Evolutionary conservation across 2,329 filamentous ascomycete genomes (phyloP), one percentile per base, ranked within the genome.

Genomic region (Dothidotthia symphoricarpi): DNA sequence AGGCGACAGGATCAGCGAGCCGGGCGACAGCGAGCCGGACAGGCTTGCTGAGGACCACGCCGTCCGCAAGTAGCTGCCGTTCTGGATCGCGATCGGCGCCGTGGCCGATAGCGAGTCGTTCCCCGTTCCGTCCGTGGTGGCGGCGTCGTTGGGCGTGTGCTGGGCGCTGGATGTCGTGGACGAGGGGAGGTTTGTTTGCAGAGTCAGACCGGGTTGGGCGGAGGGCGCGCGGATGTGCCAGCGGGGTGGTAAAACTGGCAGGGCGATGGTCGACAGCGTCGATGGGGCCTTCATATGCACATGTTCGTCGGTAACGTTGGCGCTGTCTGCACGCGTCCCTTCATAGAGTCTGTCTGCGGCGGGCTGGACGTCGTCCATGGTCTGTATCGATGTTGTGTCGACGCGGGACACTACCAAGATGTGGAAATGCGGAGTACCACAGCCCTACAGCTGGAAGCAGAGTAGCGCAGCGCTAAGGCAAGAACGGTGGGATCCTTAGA

Each of bases 1-100:
- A 16, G 73, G 73, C 39, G 72, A 75, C 16, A 71, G 68, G 15
- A 75, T 59, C 24, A 66, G 66, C 9, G 72, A 72, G 28, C 61
- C 67, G 9, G 69, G 69, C 26, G 71, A 74, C 14, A 72, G 51
- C 22, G 71, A 73, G 3, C 67, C 69, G 2, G 62, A 52, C 46
- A 74, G 66, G 52, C 71, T 73, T 29, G 59, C 62, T 12, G 64
- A 64, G 3, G 71, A 74, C 32, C 71, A 59, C 19, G 63, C 64
- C 28, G 64, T 69, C 34, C 69, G 51, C 41, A 73, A 45, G 32
- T 55, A 56, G 37, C 61, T 56, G 39, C 58, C 43, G 38, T 63
- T 45, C 45, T 63, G 51, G 43, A 70, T 60, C 47, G 49, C 59
- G 57, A 64, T 69, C 40, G 63, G 65, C 57, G 55, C 64, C 35